Evolutionary conservation across 2,329 filamentous ascomycete genomes (phyloP), one percentile per base, ranked within the genome.

Genomic region (Xenoacremonium recifei): DNA sequence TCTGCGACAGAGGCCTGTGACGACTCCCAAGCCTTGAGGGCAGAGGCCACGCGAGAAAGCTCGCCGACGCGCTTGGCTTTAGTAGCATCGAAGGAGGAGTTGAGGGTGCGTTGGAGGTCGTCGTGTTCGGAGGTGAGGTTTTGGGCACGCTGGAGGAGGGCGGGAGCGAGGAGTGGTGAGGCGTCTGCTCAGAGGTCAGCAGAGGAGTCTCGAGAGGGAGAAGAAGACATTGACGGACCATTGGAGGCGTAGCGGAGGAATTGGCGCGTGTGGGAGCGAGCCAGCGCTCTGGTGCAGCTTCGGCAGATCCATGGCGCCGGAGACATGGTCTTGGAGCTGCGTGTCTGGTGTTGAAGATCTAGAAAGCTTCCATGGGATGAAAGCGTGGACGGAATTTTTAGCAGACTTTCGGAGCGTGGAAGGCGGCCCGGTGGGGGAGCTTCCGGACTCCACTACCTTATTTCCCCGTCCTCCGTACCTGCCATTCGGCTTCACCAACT

Each of bases 11-110:
- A 74, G 2, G 70, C 66, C 27, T 73, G 72, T 0, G 79, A 73
- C 12, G 65, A 61, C 31, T 85, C 75, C 72, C 79, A 84, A 49
- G 79, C 75, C 42, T 69, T 71, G 45, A 87, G 65, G 12, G 82
- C 82, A 10, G 65, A 53, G 4, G 77, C 75, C 7, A 86, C 76
- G 15, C 71, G 66, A 33, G 76, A 74, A 27, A 85, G 68, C 61
- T 85, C 81, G 53, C 82, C 82, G 2, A 75, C 69, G 27, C 82
- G 75, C 53, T 79, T 82, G 0, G 81, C 80, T 4, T 70, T 73
- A 38, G 73, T 72, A 1, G 71, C 54, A 51, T 85, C 79, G 57
- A 83, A 87, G 35, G 69, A 66, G 20, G 68, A 65, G 31, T 71
- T 71, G 17, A 84, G 73, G 15, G 70, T 61, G 19, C 61, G 62